Evolutionary conservation across 2,329 filamentous ascomycete genomes (phyloP).

Genomic region (Aspergillus sp.): DNA sequence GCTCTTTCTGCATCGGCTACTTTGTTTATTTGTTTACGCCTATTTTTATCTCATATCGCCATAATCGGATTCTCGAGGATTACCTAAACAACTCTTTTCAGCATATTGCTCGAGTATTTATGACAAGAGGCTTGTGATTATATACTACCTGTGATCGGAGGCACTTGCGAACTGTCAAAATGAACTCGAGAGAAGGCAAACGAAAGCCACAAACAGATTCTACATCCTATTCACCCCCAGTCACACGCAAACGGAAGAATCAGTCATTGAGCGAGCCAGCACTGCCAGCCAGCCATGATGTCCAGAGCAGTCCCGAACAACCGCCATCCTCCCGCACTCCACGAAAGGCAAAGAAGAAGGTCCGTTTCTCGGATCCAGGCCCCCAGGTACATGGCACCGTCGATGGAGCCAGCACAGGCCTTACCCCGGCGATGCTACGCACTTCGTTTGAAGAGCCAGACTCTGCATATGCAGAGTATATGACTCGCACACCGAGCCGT

Average conservation of each 20-base stretch:
- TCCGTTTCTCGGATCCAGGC: slow-evolving; percentile 39
- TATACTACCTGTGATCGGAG: no score
- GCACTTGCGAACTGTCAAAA: slow-evolving; percentile 4
- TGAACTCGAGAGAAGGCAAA: slow-evolving; percentile 17
- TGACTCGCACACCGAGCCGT: slow-evolving; percentile 19
- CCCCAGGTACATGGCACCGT: slow-evolving; percentile 15
- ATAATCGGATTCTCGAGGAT: no score
- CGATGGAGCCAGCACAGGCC: slow-evolving; percentile 26
- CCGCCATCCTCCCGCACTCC: slow-evolving; percentile 14
- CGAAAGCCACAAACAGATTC: slow-evolving; percentile 20
- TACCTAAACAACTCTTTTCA: no score
- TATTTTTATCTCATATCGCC: no score
- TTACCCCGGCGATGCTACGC: slow-evolving; percentile 36
- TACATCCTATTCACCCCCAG: slow-evolving; percentile 3
- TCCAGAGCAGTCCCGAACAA: slow-evolving; percentile 1
- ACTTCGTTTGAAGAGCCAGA: slow-evolving; percentile 26
- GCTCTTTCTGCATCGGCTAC: no score
- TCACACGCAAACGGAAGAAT: background rate
- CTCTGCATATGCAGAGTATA: slow-evolving; percentile 10
- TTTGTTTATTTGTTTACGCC: no score
- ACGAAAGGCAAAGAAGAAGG: slow-evolving; percentile 30
- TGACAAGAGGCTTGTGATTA: no score
- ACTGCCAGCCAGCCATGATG: background rate
- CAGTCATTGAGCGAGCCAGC: background rate
- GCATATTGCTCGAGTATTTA: no score